Percentiles rank a stretch among this genome's conserved stretches.
Evolutionary conservation across 495 filamentous ascomycete species (phyloP).

Genomic region (Arthonia radiata): DNA sequence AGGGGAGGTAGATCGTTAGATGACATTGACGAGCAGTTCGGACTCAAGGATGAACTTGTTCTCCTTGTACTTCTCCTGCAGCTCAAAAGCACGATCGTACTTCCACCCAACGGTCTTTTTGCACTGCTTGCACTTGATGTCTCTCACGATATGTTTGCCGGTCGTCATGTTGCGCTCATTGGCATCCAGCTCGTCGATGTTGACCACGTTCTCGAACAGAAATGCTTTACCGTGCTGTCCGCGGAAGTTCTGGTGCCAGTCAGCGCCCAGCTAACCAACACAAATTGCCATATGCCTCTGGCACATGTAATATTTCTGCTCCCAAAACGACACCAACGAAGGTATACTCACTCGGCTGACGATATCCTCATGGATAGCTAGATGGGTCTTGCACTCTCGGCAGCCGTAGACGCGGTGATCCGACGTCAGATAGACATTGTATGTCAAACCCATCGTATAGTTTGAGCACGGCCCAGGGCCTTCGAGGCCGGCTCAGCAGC

Average conservation of each 20-base stretch:
- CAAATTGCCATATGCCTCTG: too few species aligned
- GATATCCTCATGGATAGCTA: conserved; percentile 86
- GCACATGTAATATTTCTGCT: too few species aligned
- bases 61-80: conserved; percentile 90
- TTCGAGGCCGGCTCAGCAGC: too few species aligned
- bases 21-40: conserved; percentile 36
- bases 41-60: conserved; percentile 93
- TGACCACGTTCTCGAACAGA: conserved; percentile 86
- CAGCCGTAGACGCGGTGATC: conserved; percentile 71
- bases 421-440: conserved; percentile 85
- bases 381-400: conserved; percentile 85
- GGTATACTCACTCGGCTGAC: conserved; percentile 52
- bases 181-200: conserved; percentile 54
- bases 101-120: conserved; percentile 89
- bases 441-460: conserved; percentile 83
- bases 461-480: too few species aligned
- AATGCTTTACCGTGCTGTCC: conserved; percentile 97
- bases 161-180: conserved; percentile 98
- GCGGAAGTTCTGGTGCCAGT: conserved; percentile 61
- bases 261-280: too few species aligned
- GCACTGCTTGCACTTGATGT: conserved; percentile 77
- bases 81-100: conserved; percentile 91
- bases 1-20: too few species aligned
- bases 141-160: conserved; percentile 74
- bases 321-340: conserved; percentile 1